A percentile compares a stretch with the other conserved stretches of the same genome.
phyloP scores from a whole-genome alignment of 805 yeast species.

The Ogataea nitratoaversa region DNA sequence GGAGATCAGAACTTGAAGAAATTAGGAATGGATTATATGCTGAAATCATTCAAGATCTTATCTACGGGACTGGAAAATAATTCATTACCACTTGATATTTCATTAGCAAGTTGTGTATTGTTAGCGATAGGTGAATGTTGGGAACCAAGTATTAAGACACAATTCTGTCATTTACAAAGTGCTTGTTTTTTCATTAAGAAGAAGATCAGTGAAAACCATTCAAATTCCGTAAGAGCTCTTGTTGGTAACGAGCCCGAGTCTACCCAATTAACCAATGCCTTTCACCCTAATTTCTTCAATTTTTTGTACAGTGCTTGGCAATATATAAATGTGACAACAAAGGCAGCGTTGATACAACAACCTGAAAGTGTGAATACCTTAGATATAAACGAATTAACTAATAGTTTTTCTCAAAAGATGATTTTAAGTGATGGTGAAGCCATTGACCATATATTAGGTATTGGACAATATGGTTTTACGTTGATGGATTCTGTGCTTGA shows the following conservation, averaged over 20 bases:
- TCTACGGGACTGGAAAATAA: conserved; percentile 49
- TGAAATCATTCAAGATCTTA: conserved; percentile 51
- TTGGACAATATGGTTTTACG: conserved; percentile 60
- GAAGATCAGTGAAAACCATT: conserved; percentile 10
- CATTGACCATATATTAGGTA: conserved; percentile 64
- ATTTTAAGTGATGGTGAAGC: conserved; percentile 31
- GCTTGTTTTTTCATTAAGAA: conserved; percentile 43
- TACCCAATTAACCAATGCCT: too few species aligned
- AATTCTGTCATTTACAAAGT: conserved; percentile 65
- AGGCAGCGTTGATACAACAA: too few species aligned
- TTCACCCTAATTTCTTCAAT: too few species aligned
- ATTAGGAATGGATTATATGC: conserved; percentile 55
- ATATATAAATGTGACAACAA: too few species aligned
- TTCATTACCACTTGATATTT: conserved; percentile 58
- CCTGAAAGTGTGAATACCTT: too few species aligned
- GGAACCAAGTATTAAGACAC: conserved; percentile 64
- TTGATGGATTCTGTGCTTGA: conserved; percentile 62
- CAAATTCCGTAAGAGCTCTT: conserved; percentile 7
- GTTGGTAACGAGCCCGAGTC: conserved; percentile 3
- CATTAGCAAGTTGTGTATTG: conserved; percentile 59
- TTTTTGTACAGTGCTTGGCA: too few species aligned
- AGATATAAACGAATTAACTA: conserved; percentile 16
- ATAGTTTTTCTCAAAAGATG: conserved; percentile 34
- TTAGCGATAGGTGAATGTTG: conserved; percentile 65
- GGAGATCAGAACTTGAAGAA: conserved; percentile 42